phyloP scores from a whole-genome alignment of 306 rosid species.

The Crotalaria pallida region DNA sequence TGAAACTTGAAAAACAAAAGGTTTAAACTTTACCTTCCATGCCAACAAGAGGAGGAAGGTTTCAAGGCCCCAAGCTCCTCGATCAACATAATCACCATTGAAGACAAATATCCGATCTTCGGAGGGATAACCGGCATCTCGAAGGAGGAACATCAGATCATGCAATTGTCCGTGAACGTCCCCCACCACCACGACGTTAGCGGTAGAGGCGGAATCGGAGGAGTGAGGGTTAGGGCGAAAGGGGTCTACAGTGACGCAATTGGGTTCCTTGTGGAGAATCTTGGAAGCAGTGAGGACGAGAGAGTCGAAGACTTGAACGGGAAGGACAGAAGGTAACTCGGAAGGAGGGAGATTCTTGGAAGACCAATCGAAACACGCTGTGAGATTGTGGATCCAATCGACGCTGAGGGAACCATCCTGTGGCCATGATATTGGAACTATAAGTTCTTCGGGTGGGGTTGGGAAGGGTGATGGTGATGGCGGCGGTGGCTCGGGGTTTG shows the following conservation, averaged over 20 bases:
- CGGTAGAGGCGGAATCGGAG: conserved; percentile 14
- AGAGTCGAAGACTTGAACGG: conserved; percentile 57
- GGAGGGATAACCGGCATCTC: conserved; percentile 63
- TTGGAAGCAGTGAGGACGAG: conserved; percentile 69
- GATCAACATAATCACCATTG: conserved; percentile 86
- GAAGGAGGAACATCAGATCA: conserved; percentile 60
- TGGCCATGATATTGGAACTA: conserved; percentile 62
- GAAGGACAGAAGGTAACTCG: conserved; percentile 50
- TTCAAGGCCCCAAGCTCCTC: conserved; percentile 96
- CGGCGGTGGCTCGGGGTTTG: not conserved
- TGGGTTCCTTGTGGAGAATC: conserved; percentile 81
- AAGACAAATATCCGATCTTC: conserved; percentile 56
- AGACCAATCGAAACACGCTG: conserved; percentile 61
- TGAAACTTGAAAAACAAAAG: not conserved
- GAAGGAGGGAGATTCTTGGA: conserved; percentile 54
- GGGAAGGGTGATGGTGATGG: not conserved
- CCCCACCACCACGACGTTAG: conserved; percentile 50
- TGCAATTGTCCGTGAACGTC: conserved; percentile 84
- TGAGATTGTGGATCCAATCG: conserved; percentile 57
- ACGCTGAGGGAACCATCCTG: conserved; percentile 37
- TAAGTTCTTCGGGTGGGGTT: conserved; percentile 26
- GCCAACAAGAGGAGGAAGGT: conserved; percentile 66
- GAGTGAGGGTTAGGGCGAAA: conserved; percentile 18
- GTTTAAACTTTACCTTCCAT: conserved; percentile 48
- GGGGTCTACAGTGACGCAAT: conserved; percentile 54